Evolutionary conservation across 805 yeast genomes (phyloP).

Genomic region (Wickerhamiella alocasiicola): DNA sequence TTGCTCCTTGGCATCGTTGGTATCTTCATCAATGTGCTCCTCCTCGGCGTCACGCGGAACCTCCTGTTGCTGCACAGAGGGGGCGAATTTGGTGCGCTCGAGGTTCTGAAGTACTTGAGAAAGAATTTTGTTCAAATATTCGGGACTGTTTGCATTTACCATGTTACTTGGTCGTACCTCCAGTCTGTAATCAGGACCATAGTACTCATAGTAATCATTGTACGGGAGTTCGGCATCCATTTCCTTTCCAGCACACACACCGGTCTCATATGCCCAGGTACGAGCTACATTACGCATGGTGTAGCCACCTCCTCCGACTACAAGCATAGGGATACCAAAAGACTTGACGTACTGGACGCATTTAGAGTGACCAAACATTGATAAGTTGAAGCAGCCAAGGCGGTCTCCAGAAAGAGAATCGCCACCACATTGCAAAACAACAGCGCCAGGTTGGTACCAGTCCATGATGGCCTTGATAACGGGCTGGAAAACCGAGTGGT

Average conservation of each 20-base stretch:
- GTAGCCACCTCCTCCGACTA: slow-evolving; percentile 96
- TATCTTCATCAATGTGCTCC: slow-evolving; percentile 76
- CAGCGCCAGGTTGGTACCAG: slow-evolving; percentile 84
- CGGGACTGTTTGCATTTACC: slow-evolving; percentile 93
- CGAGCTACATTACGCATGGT: slow-evolving; percentile 92
- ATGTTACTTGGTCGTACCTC: slow-evolving; percentile 93
- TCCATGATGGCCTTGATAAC: slow-evolving; percentile 75
- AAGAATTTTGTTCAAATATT: slow-evolving; percentile 73
- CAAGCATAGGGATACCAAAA: slow-evolving; percentile 81
- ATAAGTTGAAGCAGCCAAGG: slow-evolving; percentile 83
- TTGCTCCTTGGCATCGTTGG: slow-evolving; percentile 66
- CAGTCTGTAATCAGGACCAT: slow-evolving; percentile 90
- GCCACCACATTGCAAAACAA: slow-evolving; percentile 95
- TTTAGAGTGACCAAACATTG: slow-evolving; percentile 88
- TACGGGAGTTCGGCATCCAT: slow-evolving; percentile 58
- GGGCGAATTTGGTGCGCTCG: slow-evolving; percentile 87
- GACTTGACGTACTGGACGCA: slow-evolving; percentile 83
- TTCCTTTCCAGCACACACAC: slow-evolving; percentile 51
- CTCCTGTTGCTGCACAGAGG: slow-evolving; percentile 87
- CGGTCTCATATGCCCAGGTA: slow-evolving; percentile 92
- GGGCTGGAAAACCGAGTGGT: slow-evolving; percentile 57
- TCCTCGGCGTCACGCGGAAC: slow-evolving; percentile 87
- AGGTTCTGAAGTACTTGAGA: slow-evolving; percentile 64
- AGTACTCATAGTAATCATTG: slow-evolving; percentile 93
- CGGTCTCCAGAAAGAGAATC: slow-evolving; percentile 91